phyloP scores from a whole-genome alignment of 257 asterid genomes.

The Dorcoceras hygrometricum region DNA sequence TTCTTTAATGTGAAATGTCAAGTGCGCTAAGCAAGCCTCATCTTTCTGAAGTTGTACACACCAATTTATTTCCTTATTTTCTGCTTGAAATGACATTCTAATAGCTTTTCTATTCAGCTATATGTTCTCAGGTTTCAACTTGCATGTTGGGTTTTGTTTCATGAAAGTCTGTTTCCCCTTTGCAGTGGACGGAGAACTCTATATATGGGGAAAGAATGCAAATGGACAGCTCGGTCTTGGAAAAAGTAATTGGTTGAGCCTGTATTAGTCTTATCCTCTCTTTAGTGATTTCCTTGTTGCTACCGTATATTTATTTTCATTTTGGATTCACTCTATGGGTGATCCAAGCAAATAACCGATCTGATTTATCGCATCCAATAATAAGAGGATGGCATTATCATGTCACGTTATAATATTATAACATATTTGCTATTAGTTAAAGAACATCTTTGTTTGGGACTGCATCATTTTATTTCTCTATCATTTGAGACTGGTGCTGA shows the following conservation, averaged over 20 bases:
- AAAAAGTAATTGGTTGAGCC: constrained; percentile 56
- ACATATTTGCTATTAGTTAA: too few species aligned
- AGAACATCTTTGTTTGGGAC: too few species aligned
- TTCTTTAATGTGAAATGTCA: background rate
- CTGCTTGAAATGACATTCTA: constrained; percentile 1
- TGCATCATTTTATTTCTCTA: too few species aligned
- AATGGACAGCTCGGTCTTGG: constrained; percentile 97
- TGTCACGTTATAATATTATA: too few species aligned
- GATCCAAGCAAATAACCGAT: background rate
- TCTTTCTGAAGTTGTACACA: constrained; percentile 11
- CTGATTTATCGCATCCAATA: background rate
- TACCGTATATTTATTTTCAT: constrained; percentile 1
- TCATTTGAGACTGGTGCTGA: too few species aligned
- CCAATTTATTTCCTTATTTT: background rate
- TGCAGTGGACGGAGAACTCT: constrained; percentile 90
- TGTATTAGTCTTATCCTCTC: constrained; percentile 16
- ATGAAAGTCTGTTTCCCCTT: constrained; percentile 20
- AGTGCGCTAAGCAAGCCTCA: background rate
- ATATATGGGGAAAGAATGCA: constrained; percentile 90
- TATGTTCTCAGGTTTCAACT: constrained; percentile 12
- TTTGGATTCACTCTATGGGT: background rate
- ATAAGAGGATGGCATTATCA: too few species aligned
- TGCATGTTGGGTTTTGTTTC: constrained; percentile 23
- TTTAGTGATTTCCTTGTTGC: constrained; percentile 15
- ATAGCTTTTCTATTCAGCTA: background rate